Evolutionary conservation across 2,329 filamentous ascomycete genomes (phyloP).

Genomic region (Ilyonectria sp.): DNA sequence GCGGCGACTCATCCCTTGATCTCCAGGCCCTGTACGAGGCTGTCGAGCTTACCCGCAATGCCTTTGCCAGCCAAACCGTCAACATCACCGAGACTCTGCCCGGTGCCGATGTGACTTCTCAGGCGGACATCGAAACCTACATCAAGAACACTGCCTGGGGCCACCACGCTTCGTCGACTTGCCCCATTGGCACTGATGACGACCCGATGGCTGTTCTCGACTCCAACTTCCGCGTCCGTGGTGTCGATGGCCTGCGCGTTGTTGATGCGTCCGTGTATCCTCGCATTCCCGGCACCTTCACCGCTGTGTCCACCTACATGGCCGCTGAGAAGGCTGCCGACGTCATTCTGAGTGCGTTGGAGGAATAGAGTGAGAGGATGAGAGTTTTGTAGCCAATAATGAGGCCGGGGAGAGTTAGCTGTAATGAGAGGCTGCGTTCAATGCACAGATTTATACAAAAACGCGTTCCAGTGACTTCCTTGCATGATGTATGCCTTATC

Average conservation of each 20-base stretch:
- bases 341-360: slow-evolving; percentile 43
- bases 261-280: slow-evolving; percentile 64
- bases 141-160: slow-evolving; percentile 53
- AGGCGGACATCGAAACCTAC: slow-evolving; percentile 41
- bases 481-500: too few relatives aligned
- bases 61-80: slow-evolving; percentile 47
- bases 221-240: slow-evolving; percentile 63
- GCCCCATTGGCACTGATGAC: slow-evolving; percentile 51
- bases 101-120: slow-evolving; percentile 30
- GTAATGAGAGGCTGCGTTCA: too few relatives aligned
- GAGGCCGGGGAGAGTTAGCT: background rate
- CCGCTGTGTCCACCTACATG: slow-evolving; percentile 52
- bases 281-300: slow-evolving; percentile 52
- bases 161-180: slow-evolving; percentile 53
- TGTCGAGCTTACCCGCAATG: slow-evolving; percentile 65
- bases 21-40: slow-evolving; percentile 71
- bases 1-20: slow-evolving; percentile 62
- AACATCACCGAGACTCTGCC: slow-evolving; percentile 42
- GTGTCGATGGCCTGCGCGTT: slow-evolving; percentile 61
- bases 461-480: too few relatives aligned
- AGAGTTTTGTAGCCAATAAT: too few relatives aligned
- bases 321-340: slow-evolving; percentile 53
- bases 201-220: slow-evolving; percentile 62
- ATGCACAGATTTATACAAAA: too few relatives aligned
- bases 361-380: background rate